Percentiles rank a stretch among this genome's conserved stretches.
phyloP scores from a whole-genome alignment of 2,329 filamentous ascomycete genomes.

The Colletotrichum sp. region DNA sequence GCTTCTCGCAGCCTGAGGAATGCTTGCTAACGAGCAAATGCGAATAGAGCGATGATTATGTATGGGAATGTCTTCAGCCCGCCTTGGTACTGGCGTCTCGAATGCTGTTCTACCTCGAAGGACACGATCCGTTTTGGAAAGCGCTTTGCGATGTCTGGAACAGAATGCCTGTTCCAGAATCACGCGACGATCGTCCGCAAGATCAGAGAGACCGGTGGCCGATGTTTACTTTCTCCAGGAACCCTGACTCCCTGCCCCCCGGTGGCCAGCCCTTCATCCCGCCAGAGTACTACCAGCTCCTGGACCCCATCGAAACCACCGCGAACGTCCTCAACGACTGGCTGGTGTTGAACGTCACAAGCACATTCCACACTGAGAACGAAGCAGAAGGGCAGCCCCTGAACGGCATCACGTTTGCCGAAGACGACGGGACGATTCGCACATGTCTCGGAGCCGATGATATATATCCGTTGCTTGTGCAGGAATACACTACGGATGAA shows the following conservation, averaged over 20 bases:
- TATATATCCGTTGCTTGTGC: conserved; percentile 28
- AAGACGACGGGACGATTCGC: conserved; percentile 1
- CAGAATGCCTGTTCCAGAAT: conserved; percentile 19
- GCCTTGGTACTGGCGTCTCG: conserved; percentile 29
- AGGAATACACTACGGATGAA: conserved; percentile 27
- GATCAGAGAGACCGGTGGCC: not conserved
- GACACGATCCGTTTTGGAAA: conserved; percentile 23
- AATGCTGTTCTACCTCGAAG: conserved; percentile 19
- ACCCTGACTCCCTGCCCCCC: not conserved
- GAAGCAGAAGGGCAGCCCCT: not conserved
- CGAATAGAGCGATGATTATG: conserved; percentile 24
- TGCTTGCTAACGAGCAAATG: not conserved
- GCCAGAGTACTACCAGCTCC: not conserved
- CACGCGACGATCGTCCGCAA: conserved; percentile 13
- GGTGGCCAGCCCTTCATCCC: not conserved
- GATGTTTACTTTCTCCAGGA: not conserved
- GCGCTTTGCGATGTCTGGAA: conserved; percentile 29
- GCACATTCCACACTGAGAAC: not conserved
- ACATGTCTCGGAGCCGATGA: conserved; percentile 17
- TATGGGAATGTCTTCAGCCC: conserved; percentile 33
- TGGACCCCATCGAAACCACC: not conserved
- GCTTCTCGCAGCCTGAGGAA: not conserved
- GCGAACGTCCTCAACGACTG: not conserved
- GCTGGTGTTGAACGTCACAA: not conserved
- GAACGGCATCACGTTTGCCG: not conserved